Base-by-base conservation (phyloP, 225 moss, liverwort and hornwort species). In the Physcomitrium patens region DNA sequence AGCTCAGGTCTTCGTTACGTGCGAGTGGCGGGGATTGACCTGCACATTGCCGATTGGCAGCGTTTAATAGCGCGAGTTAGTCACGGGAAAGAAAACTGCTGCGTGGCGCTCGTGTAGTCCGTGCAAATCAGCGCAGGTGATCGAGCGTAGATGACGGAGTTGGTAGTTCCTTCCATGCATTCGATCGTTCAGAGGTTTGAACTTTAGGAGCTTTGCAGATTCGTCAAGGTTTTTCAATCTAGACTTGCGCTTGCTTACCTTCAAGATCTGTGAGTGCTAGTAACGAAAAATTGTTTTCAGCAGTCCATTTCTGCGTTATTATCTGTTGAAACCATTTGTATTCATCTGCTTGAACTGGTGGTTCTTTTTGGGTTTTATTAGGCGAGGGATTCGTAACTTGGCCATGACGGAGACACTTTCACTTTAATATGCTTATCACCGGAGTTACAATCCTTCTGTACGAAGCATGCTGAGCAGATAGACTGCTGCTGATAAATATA, bases 1-100 rank as follows among this genome's bases (percentile, higher is more conserved):
- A 46, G 74, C 41, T 22, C 17, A 46, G 47, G 42, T 69, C 51
- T 37, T 5, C 22, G 7, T n/a, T 47, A 10, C 3, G 10, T 27
- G 3, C 15, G 47, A 23, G 4, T 54, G 31, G 31, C n/a, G 62
- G 46, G 68, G 55, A 46, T 42, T 53, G 70, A 65, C 42, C 16
- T 50, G 1, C n/a, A 13, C 45, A 55, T 22, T 37, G 31, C 48
- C 1, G 45, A 43, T 3, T 24, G 74, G 56, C 46, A 65, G 55
- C 19, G 20, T 28, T 48, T 2, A 23, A 63, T 2, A 37, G 31
- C 46, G 28, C 58, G 68, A 69, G 78, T 69, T 17, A 50, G 63
- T 73, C 53, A 68, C 43, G 49, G 12, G 31, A 41, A 26, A 20
- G 68, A 60, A 59, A 66, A 62, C 24, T 46, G 54, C 27, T 37